These are phyloP conservation scores for Fagopyrum homotropicum DNA, from an alignment of 148 eudicot species.

Conservation along the genomic window DNA sequence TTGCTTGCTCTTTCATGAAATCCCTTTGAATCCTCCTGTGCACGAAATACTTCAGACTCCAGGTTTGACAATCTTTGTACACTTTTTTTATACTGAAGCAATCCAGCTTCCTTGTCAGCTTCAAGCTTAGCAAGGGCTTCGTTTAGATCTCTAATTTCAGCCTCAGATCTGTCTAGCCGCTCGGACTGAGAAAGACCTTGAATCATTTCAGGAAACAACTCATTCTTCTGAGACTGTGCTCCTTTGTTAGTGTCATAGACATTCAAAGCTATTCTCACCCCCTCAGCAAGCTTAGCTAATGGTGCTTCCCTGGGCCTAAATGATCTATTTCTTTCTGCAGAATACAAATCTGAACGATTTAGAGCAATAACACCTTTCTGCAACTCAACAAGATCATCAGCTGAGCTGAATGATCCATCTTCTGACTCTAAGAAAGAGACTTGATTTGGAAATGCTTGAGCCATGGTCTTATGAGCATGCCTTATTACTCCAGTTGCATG, in stretches of 20 bases:
- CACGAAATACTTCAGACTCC: slow-evolving; percentile 48
- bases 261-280: slow-evolving; percentile 68
- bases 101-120: slow-evolving; percentile 71
- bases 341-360: slow-evolving; percentile 28
- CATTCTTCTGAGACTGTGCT: slow-evolving; percentile 1
- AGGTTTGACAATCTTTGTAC: slow-evolving; percentile 57
- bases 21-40: slow-evolving; percentile 54
- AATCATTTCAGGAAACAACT: neutral
- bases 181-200: slow-evolving; percentile 37
- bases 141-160: slow-evolving; percentile 61
- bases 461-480: slow-evolving; percentile 81
- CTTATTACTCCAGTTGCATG: slow-evolving; percentile 80
- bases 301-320: slow-evolving; percentile 21
- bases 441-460: slow-evolving; percentile 79
- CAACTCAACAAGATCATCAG: slow-evolving; percentile 31
- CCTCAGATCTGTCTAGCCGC: slow-evolving; percentile 44
- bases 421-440: slow-evolving; percentile 40
- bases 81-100: slow-evolving; percentile 49
- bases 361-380: slow-evolving; percentile 30
- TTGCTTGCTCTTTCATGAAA: slow-evolving; percentile 55
- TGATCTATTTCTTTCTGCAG: slow-evolving; percentile 33
- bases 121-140: slow-evolving; percentile 69
- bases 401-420: slow-evolving; percentile 43
- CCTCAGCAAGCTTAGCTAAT: slow-evolving; percentile 16
- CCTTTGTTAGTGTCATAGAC: slow-evolving; percentile 40